A percentile compares a stretch with the other conserved stretches of the same genome.
These are phyloP conservation scores for Dictyostelium brefeldianum DNA, from an alignment of 78 protist genomes.

Conservation along the genomic window DNA sequence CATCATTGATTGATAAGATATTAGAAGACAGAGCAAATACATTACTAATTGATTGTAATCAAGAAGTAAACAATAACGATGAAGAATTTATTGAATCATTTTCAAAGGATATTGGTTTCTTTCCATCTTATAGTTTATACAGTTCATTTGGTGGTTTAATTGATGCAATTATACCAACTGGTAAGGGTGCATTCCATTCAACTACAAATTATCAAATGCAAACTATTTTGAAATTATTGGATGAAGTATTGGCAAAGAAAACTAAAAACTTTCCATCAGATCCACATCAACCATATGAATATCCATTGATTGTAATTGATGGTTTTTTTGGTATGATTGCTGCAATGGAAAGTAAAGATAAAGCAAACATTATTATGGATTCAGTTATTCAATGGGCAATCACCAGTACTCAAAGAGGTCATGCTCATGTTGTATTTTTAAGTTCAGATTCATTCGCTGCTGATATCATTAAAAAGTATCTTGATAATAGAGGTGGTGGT, in stretches of 20 bases:
- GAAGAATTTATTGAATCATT: slow-evolving; percentile 65
- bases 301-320: slow-evolving; percentile 72
- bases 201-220: slow-evolving; percentile 46
- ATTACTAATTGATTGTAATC: slow-evolving; percentile 51
- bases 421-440: slow-evolving; percentile 68
- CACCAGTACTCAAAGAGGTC: slow-evolving; percentile 54
- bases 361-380: slow-evolving; percentile 73
- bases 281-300: slow-evolving; percentile 51
- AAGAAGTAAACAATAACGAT: slow-evolving; percentile 69
- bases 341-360: slow-evolving; percentile 77
- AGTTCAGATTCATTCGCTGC: slow-evolving; percentile 72
- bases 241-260: slow-evolving; percentile 8
- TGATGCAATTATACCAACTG: slow-evolving; percentile 62
- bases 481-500: slow-evolving; percentile 68
- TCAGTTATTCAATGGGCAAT: slow-evolving; percentile 73
- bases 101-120: slow-evolving; percentile 61
- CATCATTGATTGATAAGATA: slow-evolving; percentile 40
- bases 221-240: slow-evolving; percentile 50
- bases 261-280: slow-evolving; percentile 21
- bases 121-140: slow-evolving; percentile 52
- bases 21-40: slow-evolving; percentile 37
- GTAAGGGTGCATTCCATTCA: slow-evolving; percentile 64
- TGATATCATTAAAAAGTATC: slow-evolving; percentile 58
- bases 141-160: slow-evolving; percentile 21
- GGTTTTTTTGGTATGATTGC: slow-evolving; percentile 78